Percentiles rank a stretch among this genome's conserved stretches.
Conservation (phyloP, 2,329 filamentous ascomycete genomes). For the Stromatinia cepivora region DNA sequence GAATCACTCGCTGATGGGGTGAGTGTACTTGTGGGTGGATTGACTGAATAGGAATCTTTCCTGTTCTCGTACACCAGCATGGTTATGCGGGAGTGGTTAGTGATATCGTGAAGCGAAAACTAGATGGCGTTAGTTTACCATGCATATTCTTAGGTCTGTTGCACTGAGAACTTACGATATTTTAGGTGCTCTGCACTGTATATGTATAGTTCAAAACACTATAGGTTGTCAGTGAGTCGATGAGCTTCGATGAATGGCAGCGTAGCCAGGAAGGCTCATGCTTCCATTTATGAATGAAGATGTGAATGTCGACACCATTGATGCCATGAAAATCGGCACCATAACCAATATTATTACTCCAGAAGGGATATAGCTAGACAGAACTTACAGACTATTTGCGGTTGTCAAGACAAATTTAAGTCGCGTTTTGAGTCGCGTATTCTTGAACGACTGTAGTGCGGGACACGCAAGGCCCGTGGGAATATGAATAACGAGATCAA, state of each 20-base stretch:
- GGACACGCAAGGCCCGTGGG: slow-evolving; percentile 25
- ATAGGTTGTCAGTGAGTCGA: slow-evolving; percentile 17
- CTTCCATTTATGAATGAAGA: slow-evolving; percentile 32
- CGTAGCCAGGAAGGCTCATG: slow-evolving; percentile 26
- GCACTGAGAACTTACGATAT: slow-evolving; percentile 9
- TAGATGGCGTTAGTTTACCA: not conserved
- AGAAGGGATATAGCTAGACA: slow-evolving; percentile 29
- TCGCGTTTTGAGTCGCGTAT: slow-evolving; percentile 32
- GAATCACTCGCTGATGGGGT: slow-evolving; percentile 15
- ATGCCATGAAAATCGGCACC: slow-evolving; percentile 22
- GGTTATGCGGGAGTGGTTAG: not conserved
- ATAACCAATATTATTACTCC: slow-evolving; percentile 23
- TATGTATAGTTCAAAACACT: not conserved
- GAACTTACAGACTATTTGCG: slow-evolving; percentile 31
- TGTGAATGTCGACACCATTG: slow-evolving; percentile 1
- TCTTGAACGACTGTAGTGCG: slow-evolving; percentile 8
- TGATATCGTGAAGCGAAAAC: not conserved
- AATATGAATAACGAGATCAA: slow-evolving; percentile 28
- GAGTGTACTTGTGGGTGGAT: slow-evolving; percentile 11
- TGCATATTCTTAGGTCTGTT: not conserved
- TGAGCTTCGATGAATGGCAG: slow-evolving; percentile 22
- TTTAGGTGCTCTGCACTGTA: not conserved
- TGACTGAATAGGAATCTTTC: slow-evolving; percentile 10
- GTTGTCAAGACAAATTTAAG: slow-evolving; percentile 30
- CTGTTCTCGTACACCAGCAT: slow-evolving; percentile 16